phyloP scores from a whole-genome alignment of 106 monocot genomes.

The Triglochin maritima region DNA sequence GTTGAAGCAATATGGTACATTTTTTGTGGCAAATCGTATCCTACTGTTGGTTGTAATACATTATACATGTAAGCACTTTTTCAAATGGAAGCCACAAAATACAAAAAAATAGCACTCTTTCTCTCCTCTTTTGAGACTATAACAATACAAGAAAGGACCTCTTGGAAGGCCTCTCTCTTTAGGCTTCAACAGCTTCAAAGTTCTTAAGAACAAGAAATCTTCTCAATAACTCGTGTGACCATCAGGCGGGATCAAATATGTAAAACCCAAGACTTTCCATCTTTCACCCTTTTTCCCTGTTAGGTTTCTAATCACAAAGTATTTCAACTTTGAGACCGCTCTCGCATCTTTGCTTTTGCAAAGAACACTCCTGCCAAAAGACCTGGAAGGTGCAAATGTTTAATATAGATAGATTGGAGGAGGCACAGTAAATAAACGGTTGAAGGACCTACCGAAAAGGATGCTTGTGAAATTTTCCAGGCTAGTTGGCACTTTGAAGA shows the following conservation, averaged over 20 bases:
- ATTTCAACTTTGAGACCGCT: neutral
- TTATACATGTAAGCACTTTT: too few species aligned
- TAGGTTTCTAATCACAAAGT: neutral
- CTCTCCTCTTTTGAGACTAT: too few species aligned
- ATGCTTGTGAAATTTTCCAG: constrained; percentile 70
- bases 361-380: constrained; percentile 83
- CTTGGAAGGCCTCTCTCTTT: too few species aligned
- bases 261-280: neutral
- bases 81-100: too few species aligned
- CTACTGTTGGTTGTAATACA: too few species aligned
- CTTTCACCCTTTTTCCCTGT: neutral
- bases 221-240: neutral
- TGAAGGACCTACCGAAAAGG: constrained; percentile 52
- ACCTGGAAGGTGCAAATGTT: constrained; percentile 30
- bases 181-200: too few species aligned
- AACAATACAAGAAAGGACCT: too few species aligned
- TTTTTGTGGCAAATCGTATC: too few species aligned
- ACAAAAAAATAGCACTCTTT: too few species aligned
- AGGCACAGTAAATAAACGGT: too few species aligned
- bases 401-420: neutral
- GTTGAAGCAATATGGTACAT: too few species aligned
- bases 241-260: neutral
- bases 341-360: constrained; percentile 72
- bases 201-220: neutral
- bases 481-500: constrained; percentile 84